Conservation (phyloP, 345 rosid genomes). For the Limnanthes douglasii region DNA sequence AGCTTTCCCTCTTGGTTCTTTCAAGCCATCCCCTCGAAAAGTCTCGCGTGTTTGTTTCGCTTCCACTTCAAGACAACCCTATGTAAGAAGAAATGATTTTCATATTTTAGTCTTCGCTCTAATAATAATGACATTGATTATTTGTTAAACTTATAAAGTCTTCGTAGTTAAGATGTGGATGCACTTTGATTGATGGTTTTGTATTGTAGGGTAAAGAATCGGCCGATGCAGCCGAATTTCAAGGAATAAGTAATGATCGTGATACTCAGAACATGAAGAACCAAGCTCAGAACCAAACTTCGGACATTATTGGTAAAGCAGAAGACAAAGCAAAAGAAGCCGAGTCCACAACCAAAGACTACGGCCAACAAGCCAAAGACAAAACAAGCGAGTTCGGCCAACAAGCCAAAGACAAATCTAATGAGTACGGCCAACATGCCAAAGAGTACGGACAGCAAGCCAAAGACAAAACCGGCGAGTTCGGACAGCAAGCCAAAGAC, state of each 20-base stretch:
- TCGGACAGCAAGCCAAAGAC: conserved; percentile 12
- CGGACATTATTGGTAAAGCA: conserved; percentile 11
- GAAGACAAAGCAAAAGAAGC: conserved; percentile 10
- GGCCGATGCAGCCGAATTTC: conserved; percentile 7
- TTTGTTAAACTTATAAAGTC: not conserved
- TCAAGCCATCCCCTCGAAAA: conserved; percentile 1
- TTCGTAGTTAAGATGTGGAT: conserved; percentile 9
- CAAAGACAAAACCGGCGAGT: conserved; percentile 8
- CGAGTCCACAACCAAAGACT: conserved; percentile 13
- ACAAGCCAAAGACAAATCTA: conserved; percentile 11
- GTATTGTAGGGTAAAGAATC: too few relatives aligned
- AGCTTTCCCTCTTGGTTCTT: conserved; percentile 8
- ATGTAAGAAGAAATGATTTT: conserved; percentile 6
- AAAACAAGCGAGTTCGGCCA: conserved; percentile 9
- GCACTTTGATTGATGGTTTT: conserved; percentile 3
- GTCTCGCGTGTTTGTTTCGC: conserved; percentile 14
- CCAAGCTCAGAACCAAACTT: conserved; percentile 12
- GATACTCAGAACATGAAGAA: conserved; percentile 10
- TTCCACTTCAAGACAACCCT: conserved; percentile 11
- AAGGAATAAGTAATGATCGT: conserved; percentile 8
- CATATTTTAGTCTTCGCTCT: not conserved
- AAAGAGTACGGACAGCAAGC: conserved; percentile 11
- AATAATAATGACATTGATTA: not conserved
- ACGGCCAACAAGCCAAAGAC: conserved; percentile 7
- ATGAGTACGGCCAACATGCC: conserved; percentile 10